These are phyloP conservation scores for Diplodia intermedia DNA, from an alignment of 2,329 filamentous ascomycete genomes.

Conservation along the genomic window DNA sequence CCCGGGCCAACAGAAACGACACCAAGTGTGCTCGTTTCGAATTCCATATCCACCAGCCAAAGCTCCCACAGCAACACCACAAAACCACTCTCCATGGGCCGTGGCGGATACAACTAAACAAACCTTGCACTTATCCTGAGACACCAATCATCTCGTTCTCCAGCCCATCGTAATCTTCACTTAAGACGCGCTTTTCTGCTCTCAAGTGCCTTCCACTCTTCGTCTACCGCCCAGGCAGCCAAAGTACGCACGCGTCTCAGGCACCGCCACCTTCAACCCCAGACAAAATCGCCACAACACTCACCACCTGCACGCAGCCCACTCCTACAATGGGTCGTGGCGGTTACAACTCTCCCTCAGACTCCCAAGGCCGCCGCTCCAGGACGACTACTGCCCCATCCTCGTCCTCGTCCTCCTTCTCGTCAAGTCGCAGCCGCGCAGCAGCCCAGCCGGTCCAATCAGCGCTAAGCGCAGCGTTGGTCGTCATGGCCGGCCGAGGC, in stretches of 20 bases:
- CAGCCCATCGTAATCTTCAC: neutral
- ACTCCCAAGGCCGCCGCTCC: neutral
- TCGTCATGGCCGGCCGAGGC: constrained; percentile 33
- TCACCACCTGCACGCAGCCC: neutral
- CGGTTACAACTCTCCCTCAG: constrained; percentile 34
- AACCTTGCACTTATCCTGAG: constrained; percentile 5
- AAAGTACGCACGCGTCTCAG: neutral
- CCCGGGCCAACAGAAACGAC: constrained; percentile 2
- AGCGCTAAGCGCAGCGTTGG: constrained; percentile 1
- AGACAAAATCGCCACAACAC: neutral
- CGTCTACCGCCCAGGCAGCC: constrained; percentile 32
- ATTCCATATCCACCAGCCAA: constrained; percentile 7
- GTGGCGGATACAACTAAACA: constrained; percentile 45
- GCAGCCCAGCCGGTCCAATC: neutral
- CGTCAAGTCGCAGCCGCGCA: neutral
- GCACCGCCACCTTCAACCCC: neutral
- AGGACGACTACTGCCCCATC: neutral
- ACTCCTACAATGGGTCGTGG: constrained; percentile 28
- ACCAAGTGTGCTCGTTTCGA: constrained; percentile 20
- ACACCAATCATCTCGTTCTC: neutral
- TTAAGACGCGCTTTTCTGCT: neutral
- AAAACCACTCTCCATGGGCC: constrained; percentile 39
- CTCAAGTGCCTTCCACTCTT: constrained; percentile 1
- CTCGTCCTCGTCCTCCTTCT: neutral
- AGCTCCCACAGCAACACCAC: constrained; percentile 16